phyloP scores from a whole-genome alignment of 345 rosid genomes.

The Geranium rotundifolium region DNA sequence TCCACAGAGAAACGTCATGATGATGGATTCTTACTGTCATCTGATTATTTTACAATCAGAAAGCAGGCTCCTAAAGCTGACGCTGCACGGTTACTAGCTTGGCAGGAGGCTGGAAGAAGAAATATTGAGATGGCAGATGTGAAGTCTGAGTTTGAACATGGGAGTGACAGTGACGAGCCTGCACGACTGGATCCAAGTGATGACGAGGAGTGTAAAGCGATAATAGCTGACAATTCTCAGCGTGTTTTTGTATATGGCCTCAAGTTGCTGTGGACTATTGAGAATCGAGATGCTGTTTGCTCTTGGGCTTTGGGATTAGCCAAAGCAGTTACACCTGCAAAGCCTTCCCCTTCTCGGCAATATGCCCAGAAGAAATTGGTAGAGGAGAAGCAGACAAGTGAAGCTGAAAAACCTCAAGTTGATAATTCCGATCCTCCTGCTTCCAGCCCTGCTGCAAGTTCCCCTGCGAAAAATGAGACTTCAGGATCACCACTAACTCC shows the following conservation, averaged over 20 bases:
- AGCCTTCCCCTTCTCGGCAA: conserved; percentile 92
- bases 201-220: conserved; percentile 91
- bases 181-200: conserved; percentile 83
- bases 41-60: conserved; percentile 91
- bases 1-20: conserved; percentile 66
- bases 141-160: conserved; percentile 91
- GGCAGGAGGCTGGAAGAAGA: conserved; percentile 99
- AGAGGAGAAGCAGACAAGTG: conserved; percentile 52
- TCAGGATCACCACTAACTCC: conserved; percentile 35
- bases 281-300: conserved; percentile 92
- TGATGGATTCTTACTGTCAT: conserved; percentile 83
- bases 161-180: conserved; percentile 94
- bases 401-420: conserved; percentile 35
- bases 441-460: conserved; percentile 21
- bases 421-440: conserved; percentile 27
- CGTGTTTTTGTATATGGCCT: conserved; percentile 88
- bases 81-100: conserved; percentile 72
- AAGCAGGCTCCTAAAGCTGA: conserved; percentile 94
- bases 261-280: conserved; percentile 83
- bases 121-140: conserved; percentile 86
- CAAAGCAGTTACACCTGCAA: conserved; percentile 81
- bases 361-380: conserved; percentile 69
- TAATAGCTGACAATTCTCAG: conserved; percentile 94
- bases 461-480: conserved; percentile 31
- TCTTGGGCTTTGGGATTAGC: conserved; percentile 88